A percentile compares a stretch with the other conserved stretches of the same genome.
phyloP scores from a whole-genome alignment of 148 eudicot genomes.

The Bassia scoparia region DNA sequence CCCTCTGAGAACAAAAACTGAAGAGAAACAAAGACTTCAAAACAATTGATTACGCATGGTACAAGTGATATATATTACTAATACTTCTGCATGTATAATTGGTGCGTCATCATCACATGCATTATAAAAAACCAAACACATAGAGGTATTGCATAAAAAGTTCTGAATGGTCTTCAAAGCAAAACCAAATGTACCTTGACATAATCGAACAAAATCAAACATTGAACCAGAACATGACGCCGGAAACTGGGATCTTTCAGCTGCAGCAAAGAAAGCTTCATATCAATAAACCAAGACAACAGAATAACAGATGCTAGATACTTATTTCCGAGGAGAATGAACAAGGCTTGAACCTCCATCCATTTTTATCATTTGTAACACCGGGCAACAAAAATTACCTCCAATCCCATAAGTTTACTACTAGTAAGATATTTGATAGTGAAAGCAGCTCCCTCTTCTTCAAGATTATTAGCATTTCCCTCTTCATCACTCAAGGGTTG shows the following conservation, averaged over 20 bases:
- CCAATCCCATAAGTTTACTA: conserved; percentile 97
- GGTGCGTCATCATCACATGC: too few species aligned
- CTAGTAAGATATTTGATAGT: conserved; percentile 96
- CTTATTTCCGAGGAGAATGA: not conserved
- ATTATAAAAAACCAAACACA: not conserved
- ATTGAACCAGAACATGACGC: conserved; percentile 90
- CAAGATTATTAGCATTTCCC: conserved; percentile 79
- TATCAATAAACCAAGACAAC: conserved; percentile 11
- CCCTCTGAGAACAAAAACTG: not conserved
- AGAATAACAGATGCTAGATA: not conserved
- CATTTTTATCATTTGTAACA: not conserved
- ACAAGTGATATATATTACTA: not conserved
- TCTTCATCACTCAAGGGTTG: conserved; percentile 98
- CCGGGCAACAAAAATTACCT: conserved; percentile 45
- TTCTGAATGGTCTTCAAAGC: not conserved
- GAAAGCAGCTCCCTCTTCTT: conserved; percentile 86
- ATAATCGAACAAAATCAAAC: conserved; percentile 90
- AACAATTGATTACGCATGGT: not conserved
- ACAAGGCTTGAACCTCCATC: conserved; percentile 6
- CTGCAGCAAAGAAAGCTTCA: conserved; percentile 36
- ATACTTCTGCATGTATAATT: not conserved
- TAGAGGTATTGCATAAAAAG: not conserved
- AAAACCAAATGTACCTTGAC: conserved; percentile 37
- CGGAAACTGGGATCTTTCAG: conserved; percentile 97
- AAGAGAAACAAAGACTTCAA: not conserved